Conservation (phyloP, 768 basidiomycete species). For the Megacollybia marginata region DNA sequence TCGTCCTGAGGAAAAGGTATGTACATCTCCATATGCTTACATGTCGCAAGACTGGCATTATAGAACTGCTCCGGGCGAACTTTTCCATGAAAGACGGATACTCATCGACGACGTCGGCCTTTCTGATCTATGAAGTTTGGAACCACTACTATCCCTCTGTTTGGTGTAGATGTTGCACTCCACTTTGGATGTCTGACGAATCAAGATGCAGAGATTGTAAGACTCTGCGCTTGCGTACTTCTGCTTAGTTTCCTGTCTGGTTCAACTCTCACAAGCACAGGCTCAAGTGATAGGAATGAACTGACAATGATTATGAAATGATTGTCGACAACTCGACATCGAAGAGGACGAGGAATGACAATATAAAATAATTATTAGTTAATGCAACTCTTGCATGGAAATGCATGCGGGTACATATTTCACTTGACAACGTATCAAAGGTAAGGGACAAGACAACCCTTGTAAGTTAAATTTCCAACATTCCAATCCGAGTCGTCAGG, state of each 20-base stretch:
- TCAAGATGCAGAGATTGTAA: conserved; percentile 76
- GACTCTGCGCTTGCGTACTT: conserved; percentile 15
- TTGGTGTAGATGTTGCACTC: conserved; percentile 72
- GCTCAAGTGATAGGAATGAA: too few species aligned
- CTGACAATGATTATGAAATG: too few species aligned
- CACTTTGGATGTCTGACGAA: conserved; percentile 79
- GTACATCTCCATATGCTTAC: neutral
- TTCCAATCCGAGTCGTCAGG: too few species aligned
- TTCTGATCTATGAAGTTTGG: conserved; percentile 71
- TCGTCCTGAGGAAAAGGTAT: conserved; percentile 67
- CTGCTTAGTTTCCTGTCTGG: conserved; percentile 25
- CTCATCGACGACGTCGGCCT: conserved; percentile 77
- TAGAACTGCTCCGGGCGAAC: conserved; percentile 73
- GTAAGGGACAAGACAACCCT: too few species aligned
- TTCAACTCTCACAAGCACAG: too few species aligned
- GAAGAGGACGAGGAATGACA: too few species aligned
- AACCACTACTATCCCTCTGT: conserved; percentile 75
- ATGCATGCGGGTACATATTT: too few species aligned
- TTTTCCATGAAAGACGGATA: conserved; percentile 74
- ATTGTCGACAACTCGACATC: too few species aligned
- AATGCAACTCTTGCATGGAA: too few species aligned
- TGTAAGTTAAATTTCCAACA: too few species aligned
- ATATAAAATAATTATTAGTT: too few species aligned
- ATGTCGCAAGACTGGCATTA: conserved; percentile 48
- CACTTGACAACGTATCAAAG: too few species aligned